A percentile compares a stretch with the other conserved stretches of the same genome.
phyloP scores from a whole-genome alignment of 805 yeast genomes.

The Sugiyamaella smithiae region DNA sequence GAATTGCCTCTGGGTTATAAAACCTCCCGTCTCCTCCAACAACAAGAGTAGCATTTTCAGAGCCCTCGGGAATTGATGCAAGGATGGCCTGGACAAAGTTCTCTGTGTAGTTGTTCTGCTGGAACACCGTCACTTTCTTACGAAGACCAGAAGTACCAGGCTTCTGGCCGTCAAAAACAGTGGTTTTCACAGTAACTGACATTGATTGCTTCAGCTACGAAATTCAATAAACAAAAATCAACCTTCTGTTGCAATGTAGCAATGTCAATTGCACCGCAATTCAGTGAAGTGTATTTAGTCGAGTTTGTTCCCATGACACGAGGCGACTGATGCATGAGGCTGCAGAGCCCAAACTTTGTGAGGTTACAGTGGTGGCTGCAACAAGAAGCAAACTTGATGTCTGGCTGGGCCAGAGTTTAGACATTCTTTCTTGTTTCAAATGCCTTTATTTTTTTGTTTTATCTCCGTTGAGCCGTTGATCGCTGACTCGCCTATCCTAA shows the following conservation, averaged over 20 bases:
- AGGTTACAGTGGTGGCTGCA: neutral
- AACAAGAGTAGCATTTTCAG: conserved; percentile 68
- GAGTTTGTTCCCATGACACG: conserved; percentile 1
- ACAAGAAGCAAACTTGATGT: too few species aligned
- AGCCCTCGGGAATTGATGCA: conserved; percentile 88
- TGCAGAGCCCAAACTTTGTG: neutral
- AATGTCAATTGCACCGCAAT: neutral
- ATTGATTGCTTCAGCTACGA: neutral
- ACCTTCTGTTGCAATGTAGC: too few species aligned
- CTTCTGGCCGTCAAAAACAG: conserved; percentile 83
- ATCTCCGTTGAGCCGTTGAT: too few species aligned
- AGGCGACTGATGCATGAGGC: neutral
- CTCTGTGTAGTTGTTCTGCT: conserved; percentile 79
- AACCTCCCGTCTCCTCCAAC: conserved; percentile 97
- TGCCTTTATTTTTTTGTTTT: too few species aligned
- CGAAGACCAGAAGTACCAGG: conserved; percentile 98
- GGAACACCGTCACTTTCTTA: conserved; percentile 83
- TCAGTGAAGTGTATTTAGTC: neutral
- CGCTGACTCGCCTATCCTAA: too few species aligned
- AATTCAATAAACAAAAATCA: too few species aligned
- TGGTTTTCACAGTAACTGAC: conserved; percentile 44
- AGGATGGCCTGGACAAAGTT: conserved; percentile 88
- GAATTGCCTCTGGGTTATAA: conserved; percentile 79
- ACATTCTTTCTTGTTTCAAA: too few species aligned
- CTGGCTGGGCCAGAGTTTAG: too few species aligned